Percentiles rank a stretch among this genome's conserved stretches.
Conservation (phyloP, 1,284 basidiomycete genomes). For the Sporisorium sorghi region DNA sequence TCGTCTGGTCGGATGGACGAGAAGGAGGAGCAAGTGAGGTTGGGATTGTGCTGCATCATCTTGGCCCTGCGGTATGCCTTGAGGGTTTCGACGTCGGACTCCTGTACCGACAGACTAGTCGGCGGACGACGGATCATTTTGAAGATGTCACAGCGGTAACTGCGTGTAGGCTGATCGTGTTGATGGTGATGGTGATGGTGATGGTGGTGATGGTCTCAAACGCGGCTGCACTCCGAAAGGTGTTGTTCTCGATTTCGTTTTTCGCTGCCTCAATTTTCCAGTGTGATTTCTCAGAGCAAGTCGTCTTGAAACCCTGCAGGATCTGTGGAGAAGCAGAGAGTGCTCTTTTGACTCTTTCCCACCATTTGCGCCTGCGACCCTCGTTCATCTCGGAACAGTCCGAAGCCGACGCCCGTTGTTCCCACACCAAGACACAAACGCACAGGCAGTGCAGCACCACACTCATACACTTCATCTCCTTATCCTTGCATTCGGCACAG, state of each 20-base stretch:
- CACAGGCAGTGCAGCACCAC: conserved; percentile 1
- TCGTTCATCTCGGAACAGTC: conserved; percentile 12
- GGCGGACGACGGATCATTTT: conserved; percentile 42
- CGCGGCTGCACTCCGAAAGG: background rate
- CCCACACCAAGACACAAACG: background rate
- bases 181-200: background rate
- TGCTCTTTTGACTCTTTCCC: background rate
- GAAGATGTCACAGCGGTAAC: background rate
- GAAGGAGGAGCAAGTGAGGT: conserved; percentile 39
- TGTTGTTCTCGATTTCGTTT: conserved; percentile 15
- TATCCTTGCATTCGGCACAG: too few relatives aligned
- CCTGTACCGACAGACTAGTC: conserved; percentile 39
- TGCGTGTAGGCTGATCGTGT: background rate
- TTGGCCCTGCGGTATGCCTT: conserved; percentile 44
- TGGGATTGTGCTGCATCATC: conserved; percentile 51
- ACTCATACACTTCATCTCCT: conserved; percentile 9
- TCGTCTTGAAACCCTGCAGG: background rate
- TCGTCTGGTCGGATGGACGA: conserved; percentile 41
- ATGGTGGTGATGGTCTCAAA: background rate
- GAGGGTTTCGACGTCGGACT: conserved; percentile 52
- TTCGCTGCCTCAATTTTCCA: background rate
- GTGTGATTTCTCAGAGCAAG: background rate
- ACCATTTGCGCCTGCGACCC: background rate
- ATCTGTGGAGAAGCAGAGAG: conserved; percentile 4
- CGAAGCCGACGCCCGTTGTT: conserved; percentile 1